Evolutionary conservation across 768 basidiomycete species (phyloP), one percentile per base, ranked within the genome.

Genomic region (Pulveroboletus sp.): DNA sequence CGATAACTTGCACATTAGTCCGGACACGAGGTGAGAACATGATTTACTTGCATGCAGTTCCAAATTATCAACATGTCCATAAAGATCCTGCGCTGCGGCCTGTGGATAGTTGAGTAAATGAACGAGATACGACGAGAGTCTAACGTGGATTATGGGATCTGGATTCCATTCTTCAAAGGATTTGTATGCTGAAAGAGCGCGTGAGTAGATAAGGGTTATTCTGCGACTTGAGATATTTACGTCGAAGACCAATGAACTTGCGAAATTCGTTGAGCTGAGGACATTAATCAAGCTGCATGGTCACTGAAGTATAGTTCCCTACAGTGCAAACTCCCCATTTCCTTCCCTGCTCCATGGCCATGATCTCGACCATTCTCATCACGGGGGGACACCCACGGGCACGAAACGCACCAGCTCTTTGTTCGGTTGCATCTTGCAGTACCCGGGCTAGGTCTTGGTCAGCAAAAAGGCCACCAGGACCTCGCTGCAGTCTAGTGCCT

Each of bases 131-230:
- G 30, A 33, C 21, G 8, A 33, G 31, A 33, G 11, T 60, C 79
- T 53, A 54, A 83, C 82, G 50, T 77, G 60, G 45, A 89, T 81
- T 30, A 72, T 67, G 13, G 72, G 66, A 49, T 85, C 72, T 0
- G 78, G 75, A 61, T 87, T 89, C 88, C 88, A 90, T 51, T 89
- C 84, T 57, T 75, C 61, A 67, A 90, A 90, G 26, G 57, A 75
- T 30, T 57, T 51, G 58, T 86, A 86, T 4, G 83, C 84, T 86
- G 42, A 47, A 36, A 33, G 41, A 27, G 11, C 35, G 2, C 17
- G 44, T 64, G n/a, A 64, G 53, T 9, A 21, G 42, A 42, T 8
- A 14, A 37, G 1, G 18, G 3, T 15, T 5, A 18, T 28, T 7
- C 14, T 11, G 38, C 21, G 17, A 39, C 13, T n/a, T 0, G 13